Base-by-base conservation (phyloP, 768 basidiomycete genomes). In the Pleurotus pulmonarius region DNA sequence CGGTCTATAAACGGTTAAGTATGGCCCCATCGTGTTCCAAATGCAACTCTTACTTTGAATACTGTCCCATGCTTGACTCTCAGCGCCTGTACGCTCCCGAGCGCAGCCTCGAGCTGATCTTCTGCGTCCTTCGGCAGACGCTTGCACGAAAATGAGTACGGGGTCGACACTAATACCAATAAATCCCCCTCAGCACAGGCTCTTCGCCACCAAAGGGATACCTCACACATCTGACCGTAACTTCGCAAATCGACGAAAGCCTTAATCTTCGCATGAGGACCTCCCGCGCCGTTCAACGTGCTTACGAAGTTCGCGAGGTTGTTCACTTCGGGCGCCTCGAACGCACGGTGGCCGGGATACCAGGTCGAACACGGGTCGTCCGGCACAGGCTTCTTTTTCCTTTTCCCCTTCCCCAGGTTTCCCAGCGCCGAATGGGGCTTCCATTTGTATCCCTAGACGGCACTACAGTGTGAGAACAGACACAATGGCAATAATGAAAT, bases 191-290 rank as follows among this genome's bases (percentile, higher is more conserved):
- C 9, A 34, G 29, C 4, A 34, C 29, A 34, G 1, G 29, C 29
- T 34, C 29, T 8, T 29, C 26, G 5, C 8, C 26, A 29, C 26
- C 26, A 29, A 29, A 29, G 7, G 26, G 5, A 29, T 37, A 15
- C 77, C 88, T 56, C 62, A 92, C 89, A 66, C 79, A 92, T 87
- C 66, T 93, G 90, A 0, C 91, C 91, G 63, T 91, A 94, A 61
- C 85, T 88, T 60, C 92, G 76, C 49, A 92, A 66, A 69, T 93
- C 90, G 29, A 92, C 57, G 68, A 90, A 93, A 1, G 77, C 85
- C 16, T 79, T 74, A 13, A 90, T 71, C 58, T 77, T 74, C 12
- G 37, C 51, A 20, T 41, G 51, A 5, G 51, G 39, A 4, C 51
- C 51, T 9, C 51, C 51, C 11, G 34, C 51, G 6, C 51, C 51